These are phyloP conservation scores for Trichoderma brevicompactum DNA, from an alignment of 2,329 filamentous ascomycete genomes.

Conservation along the genomic window DNA sequence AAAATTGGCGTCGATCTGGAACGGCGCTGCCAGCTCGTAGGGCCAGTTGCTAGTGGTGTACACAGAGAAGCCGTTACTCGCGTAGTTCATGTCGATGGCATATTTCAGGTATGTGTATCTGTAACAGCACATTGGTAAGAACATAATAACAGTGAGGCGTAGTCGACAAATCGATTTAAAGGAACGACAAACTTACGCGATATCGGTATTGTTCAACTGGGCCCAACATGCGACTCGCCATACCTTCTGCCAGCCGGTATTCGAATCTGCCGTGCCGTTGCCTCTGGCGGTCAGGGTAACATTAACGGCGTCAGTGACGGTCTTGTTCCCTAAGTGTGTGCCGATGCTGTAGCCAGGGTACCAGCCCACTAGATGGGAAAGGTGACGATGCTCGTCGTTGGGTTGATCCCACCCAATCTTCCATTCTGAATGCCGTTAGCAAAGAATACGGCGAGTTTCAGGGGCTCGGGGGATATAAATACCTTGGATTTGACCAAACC, in stretches of 20 bases:
- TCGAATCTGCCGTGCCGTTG: conserved; percentile 52
- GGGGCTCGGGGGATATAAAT: background rate
- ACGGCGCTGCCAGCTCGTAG: conserved; percentile 48
- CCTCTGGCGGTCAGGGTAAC: conserved; percentile 53
- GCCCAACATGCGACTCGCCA: conserved; percentile 63
- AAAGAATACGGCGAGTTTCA: fast-evolving
- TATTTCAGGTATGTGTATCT: conserved; percentile 55
- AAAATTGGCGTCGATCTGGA: conserved; percentile 65
- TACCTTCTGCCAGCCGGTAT: conserved; percentile 62
- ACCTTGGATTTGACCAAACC: conserved; percentile 28
- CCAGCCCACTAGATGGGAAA: conserved; percentile 62
- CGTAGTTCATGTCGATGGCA: conserved; percentile 55
- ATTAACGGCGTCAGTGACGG: conserved; percentile 49
- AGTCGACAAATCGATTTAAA: fast-evolving
- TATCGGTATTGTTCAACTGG: conserved; percentile 54
- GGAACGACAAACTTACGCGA: background rate
- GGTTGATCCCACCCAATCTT: conserved; percentile 39
- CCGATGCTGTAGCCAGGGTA: conserved; percentile 58
- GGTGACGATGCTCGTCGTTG: conserved; percentile 43
- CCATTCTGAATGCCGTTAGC: conserved; percentile 33
- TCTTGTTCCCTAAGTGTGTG: conserved; percentile 49
- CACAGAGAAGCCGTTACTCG: conserved; percentile 55
- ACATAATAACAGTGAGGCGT: background rate
- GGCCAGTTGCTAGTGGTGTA: conserved; percentile 42
- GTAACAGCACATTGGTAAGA: background rate